A percentile compares a stretch with the other conserved stretches of the same genome.
phyloP scores from a whole-genome alignment of 2,329 filamentous ascomycete species.

The Boeremia lycopersici region DNA sequence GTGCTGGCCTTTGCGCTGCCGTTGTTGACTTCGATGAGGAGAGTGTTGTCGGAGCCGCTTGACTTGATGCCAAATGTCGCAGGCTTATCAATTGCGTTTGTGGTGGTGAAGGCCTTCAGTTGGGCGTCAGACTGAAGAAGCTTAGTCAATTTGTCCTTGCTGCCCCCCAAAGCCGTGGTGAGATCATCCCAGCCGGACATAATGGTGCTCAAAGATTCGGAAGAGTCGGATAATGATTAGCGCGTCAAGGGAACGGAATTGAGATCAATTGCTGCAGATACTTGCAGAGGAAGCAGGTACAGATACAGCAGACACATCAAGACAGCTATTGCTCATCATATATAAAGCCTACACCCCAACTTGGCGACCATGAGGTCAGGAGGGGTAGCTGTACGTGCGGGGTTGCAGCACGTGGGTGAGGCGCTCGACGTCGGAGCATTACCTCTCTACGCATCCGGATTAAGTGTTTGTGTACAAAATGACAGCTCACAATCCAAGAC shows the following conservation, averaged over 20 bases:
- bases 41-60: conserved; percentile 38
- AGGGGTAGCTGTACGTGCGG: conserved; percentile 19
- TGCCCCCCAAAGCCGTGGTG: conserved; percentile 38
- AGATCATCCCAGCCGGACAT: conserved; percentile 46
- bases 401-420: conserved; percentile 16
- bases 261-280: background rate
- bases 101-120: conserved; percentile 45
- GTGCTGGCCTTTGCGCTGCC: conserved; percentile 36
- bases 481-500: conserved; percentile 1
- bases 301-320: background rate
- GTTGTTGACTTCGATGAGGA: conserved; percentile 43
- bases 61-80: conserved; percentile 46
- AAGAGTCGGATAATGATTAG: background rate
- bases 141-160: conserved; percentile 38
- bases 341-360: conserved; percentile 9
- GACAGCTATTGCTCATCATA: background rate
- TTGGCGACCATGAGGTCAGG: conserved; percentile 12
- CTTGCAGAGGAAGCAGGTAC: background rate
- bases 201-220: background rate
- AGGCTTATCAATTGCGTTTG: conserved; percentile 41
- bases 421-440: conserved; percentile 5
- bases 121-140: conserved; percentile 43
- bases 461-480: conserved; percentile 1
- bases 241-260: background rate
- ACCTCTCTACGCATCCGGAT: background rate